Percentiles rank a stretch among this genome's conserved stretches.
phyloP scores from a whole-genome alignment of 2,329 filamentous ascomycete species.

The Penicillium sp. region DNA sequence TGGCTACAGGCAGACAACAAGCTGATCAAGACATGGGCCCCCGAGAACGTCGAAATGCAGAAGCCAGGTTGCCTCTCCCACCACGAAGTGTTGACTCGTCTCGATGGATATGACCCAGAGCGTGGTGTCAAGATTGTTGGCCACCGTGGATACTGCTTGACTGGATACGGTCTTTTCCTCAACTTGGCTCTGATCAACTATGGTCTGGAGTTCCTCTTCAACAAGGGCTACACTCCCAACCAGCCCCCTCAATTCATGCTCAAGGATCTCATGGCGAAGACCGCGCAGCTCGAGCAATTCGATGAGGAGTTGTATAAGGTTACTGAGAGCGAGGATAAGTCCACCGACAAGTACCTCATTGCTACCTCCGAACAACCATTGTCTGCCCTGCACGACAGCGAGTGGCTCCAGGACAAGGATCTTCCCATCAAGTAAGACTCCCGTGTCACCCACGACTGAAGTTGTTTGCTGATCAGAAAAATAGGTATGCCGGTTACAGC shows the following conservation, averaged over 20 bases:
- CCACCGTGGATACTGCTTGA: constrained; percentile 90
- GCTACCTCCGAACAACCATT: constrained; percentile 94
- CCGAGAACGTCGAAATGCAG: constrained; percentile 69
- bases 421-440: constrained; percentile 74
- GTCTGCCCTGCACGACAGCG: constrained; percentile 85
- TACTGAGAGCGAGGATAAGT: constrained; percentile 73
- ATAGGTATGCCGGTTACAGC: constrained; percentile 76
- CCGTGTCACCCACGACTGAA: background rate
- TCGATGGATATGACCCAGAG: constrained; percentile 91
- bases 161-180: constrained; percentile 82
- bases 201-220: constrained; percentile 80
- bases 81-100: constrained; percentile 83
- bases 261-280: constrained; percentile 95
- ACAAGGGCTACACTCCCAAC: constrained; percentile 76
- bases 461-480: constrained; percentile 9
- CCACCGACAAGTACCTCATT: constrained; percentile 80
- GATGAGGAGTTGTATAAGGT: constrained; percentile 99
- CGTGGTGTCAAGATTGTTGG: constrained; percentile 92
- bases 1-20: constrained; percentile 69
- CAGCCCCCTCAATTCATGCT: constrained; percentile 94
- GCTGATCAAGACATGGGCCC: constrained; percentile 74
- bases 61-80: constrained; percentile 81
- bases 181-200: constrained; percentile 96
- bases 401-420: constrained; percentile 83
- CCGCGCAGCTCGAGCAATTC: constrained; percentile 93